Evolutionary conservation across 352 stramenopile genomes (phyloP).

Genomic region (Phytophthora niederhauseri): DNA sequence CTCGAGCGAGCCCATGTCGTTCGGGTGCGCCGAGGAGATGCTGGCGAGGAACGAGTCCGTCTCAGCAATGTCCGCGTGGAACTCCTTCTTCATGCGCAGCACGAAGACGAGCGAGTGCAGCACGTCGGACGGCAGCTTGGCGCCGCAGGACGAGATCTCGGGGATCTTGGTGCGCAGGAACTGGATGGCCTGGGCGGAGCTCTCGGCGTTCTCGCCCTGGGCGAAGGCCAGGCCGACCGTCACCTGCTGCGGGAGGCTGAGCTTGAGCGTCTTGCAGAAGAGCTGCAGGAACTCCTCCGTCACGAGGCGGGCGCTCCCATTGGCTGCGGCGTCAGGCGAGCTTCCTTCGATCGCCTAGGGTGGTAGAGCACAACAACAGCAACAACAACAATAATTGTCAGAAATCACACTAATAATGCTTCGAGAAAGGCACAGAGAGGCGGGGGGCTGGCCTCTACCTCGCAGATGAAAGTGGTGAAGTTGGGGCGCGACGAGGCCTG

Average conservation of each 20-base stretch:
- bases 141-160: slow-evolving; percentile 80
- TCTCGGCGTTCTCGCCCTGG: slow-evolving; percentile 69
- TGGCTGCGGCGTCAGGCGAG: slow-evolving; percentile 39
- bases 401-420: not conserved
- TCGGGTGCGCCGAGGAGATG: slow-evolving; percentile 85
- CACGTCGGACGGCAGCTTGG: slow-evolving; percentile 86
- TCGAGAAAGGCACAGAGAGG: not conserved
- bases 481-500: slow-evolving; percentile 90
- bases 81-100: slow-evolving; percentile 81
- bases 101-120: slow-evolving; percentile 85
- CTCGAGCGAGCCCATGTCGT: slow-evolving; percentile 86
- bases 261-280: slow-evolving; percentile 84
- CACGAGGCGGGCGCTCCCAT: slow-evolving; percentile 45
- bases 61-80: slow-evolving; percentile 71
- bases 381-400: slow-evolving; percentile 4
- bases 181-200: slow-evolving; percentile 63
- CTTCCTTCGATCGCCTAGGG: slow-evolving; percentile 72
- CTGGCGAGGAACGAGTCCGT: slow-evolving; percentile 88
- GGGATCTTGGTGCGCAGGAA: slow-evolving; percentile 87
- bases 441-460: slow-evolving; percentile 39
- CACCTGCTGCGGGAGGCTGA: slow-evolving; percentile 87
- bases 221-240: slow-evolving; percentile 85
- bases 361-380: not conserved
- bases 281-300: slow-evolving; percentile 81
- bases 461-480: slow-evolving; percentile 91